Evolutionary conservation across 2,329 filamentous ascomycete genomes (phyloP).

Genomic region (Phaeoacremonium minimum): DNA sequence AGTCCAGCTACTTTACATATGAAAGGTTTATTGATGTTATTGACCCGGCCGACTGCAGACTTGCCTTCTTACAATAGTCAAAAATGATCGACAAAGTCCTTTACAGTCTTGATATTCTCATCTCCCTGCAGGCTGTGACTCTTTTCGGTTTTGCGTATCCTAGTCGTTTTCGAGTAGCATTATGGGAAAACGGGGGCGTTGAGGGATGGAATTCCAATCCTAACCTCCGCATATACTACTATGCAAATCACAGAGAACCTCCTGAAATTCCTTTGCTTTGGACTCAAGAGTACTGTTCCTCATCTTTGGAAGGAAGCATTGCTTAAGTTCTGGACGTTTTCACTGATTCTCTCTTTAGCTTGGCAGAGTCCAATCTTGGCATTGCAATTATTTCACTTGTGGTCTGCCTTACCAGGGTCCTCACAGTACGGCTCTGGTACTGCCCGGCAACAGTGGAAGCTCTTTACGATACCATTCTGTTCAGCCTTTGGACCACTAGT

Average conservation of each 20-base stretch:
- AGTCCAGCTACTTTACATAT: too few relatives aligned
- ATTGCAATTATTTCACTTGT: neutral
- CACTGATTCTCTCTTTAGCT: neutral
- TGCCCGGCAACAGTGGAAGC: neutral
- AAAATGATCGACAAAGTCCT: too few relatives aligned
- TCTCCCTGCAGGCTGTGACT: too few relatives aligned
- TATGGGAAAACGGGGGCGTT: constrained; percentile 13
- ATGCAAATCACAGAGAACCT: constrained; percentile 14
- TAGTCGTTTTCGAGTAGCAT: constrained; percentile 5
- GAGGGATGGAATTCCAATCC: constrained; percentile 17
- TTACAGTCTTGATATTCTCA: too few relatives aligned
- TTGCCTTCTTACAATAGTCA: too few relatives aligned
- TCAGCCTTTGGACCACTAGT: neutral
- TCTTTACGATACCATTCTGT: neutral
- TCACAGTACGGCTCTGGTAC: neutral
- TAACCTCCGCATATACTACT: constrained; percentile 14
- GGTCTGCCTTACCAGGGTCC: neutral
- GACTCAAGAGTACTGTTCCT: neutral
- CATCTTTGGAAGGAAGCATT: neutral
- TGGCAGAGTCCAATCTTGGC: neutral
- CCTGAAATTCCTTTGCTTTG: neutral
- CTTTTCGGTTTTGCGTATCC: neutral
- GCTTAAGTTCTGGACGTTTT: neutral
- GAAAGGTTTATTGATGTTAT: too few relatives aligned
- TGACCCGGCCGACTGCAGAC: too few relatives aligned